Evolutionary conservation across 1,284 basidiomycete species (phyloP), one percentile per base, ranked within the genome.

Genomic region (Apiotrichum gracile): DNA sequence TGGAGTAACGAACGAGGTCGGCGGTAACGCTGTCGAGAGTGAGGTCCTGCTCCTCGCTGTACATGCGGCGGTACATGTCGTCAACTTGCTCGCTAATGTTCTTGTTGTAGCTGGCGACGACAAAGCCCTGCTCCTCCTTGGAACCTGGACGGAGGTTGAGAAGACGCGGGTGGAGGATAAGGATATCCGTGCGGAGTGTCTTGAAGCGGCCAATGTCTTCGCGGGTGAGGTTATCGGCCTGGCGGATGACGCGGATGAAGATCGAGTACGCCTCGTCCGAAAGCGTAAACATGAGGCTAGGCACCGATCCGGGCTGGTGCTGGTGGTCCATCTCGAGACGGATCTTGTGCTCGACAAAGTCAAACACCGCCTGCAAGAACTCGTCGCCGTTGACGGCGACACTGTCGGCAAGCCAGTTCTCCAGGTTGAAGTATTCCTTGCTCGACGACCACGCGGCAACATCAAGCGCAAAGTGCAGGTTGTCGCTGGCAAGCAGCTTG

Each of bases 11-110:
- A 74, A 90, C 86, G 37, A 98, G 83, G 72, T 94, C 85, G 21
- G 82, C 76, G 58, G 97, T 87, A 60, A 98, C 90, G 60, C 94
- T 89, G 72, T 97, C 94, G 67, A 98, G 91, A 59, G 89, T 85
- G 54, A 92, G 88, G 63, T 88, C 83, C 70, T 69, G 67, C 55
- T 77, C 76, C 53, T 91, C 88, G 71, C 91, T 88, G 76, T 98
- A 99, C 93, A 99, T 97, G 74, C 91, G 86, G 72, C 92, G 91
- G 80, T 96, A 98, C 75, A 96, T 92, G 42, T 84, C 82, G 66
- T 98, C 94, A 53, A 94, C 91, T 76, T 97, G 92, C 16, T 83
- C 79, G 71, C 96, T 92, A 51, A 97, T 88, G 61, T 97, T 91
- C 49, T 86, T 77, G 19, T 87, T 80, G 76, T 97, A 98, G 51